Evolutionary conservation across 345 rosid genomes (phyloP), one percentile per base, ranked within the genome.

Genomic region (Moringa oleifera): DNA sequence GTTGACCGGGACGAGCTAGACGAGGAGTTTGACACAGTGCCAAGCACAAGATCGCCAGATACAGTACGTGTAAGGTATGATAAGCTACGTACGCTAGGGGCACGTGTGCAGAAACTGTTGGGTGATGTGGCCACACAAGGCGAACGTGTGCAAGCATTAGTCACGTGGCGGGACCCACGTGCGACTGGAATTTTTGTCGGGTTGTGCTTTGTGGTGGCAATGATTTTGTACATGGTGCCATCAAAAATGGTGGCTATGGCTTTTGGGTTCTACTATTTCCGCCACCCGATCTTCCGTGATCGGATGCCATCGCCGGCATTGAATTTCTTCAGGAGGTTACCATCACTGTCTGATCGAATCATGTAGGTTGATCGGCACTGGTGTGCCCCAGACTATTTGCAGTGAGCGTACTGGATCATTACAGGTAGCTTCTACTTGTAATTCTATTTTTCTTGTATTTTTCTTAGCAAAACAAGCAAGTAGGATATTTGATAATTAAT

Each of bases 231-330:
- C 50, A 63, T 83, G 71, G 85, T 92, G 24, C 93, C 97, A 1
- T 80, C 87, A 3, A 89, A 87, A 63, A 85, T 92, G 95, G 88
- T 84, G 71, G 93, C 88, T 0, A 81, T 89, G 98, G 91, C 91
- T 0, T 77, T 74, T 1, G 97, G 88, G 37, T 89, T 92, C 80
- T 89, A 92, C 47, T 87, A 80, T 73, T 82, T 92, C 77, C 82
- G 95, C 13, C 98, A 89, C 67, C 95, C 98, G 0, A 82, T 89
- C 10, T 87, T 87, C 63, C 77, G 95, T 0, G 97, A 89, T 65
- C 60, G 81, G 49, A 83, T 79, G 86, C 93, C 95, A 0, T 80
- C 97, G 0, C 93, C 86, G 23, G 74, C 80, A 0, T 36, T 92
- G 75, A 92, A 87, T 71, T 92, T 89, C 69, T 85, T 85, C 74